Evolutionary conservation across 2,329 filamentous ascomycete species (phyloP), one percentile per base, ranked within the genome.

Genomic region (Zasmidium angulare): DNA sequence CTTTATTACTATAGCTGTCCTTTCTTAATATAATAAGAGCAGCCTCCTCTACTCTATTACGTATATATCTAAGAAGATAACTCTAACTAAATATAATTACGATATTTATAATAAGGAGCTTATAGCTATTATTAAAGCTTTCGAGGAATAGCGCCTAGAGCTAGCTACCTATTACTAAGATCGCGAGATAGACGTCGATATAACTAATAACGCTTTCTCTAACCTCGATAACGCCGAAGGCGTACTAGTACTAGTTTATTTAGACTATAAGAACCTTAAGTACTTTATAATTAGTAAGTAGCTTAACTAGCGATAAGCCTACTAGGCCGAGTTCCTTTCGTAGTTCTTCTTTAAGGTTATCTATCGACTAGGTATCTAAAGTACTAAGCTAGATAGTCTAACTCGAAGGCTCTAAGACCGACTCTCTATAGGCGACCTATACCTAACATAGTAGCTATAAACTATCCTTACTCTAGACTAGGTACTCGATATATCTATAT

Each of bases 241-340:
- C n/a, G 22, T 20, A 21, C 50, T 26, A 6, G 22, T 23, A 21
- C n/a, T 53, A 40, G 50, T 53, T 2, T 53, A 53, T 31, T 53
- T 26, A n/a, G 20, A 53, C 23, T 53, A 53, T 53, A 53, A 53
- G 50, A 53, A 53, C 20, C 50, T 53, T 2, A 21, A 53, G 31
- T 46, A 53, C 26, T 53, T 53, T 53, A 53, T 53, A 53, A 53
- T 14, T 21, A 53, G 26, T 49, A n/a, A n/a, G n/a, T n/a, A n/a
- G n/a, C n/a, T n/a, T n/a, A n/a, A n/a, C n/a, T n/a, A n/a, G n/a
- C n/a, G n/a, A n/a, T n/a, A n/a, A n/a, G n/a, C n/a, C n/a, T n/a
- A n/a, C n/a, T n/a, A n/a, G n/a, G n/a, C n/a, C n/a, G n/a, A n/a
- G n/a, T n/a, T n/a, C n/a, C n/a, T n/a, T n/a, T n/a, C n/a, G n/a